A percentile compares a stretch with the other conserved stretches of the same genome.
These are phyloP conservation scores for Eucalyptus coolabah DNA, from an alignment of 345 rosid species.

Conservation along the genomic window DNA sequence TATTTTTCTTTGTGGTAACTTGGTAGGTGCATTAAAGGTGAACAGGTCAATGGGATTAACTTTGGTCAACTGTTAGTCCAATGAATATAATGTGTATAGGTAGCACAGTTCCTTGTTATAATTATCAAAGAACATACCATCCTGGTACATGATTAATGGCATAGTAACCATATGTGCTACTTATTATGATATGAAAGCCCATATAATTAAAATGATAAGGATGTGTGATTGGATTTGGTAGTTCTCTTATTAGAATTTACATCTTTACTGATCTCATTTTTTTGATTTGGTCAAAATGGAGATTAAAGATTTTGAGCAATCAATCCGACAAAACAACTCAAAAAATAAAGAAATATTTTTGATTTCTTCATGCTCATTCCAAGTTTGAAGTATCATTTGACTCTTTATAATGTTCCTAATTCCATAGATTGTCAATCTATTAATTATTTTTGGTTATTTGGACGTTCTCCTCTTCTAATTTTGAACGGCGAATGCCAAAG, in stretches of 20 bases:
- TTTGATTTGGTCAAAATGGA: fast-evolving
- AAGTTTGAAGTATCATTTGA: neutral
- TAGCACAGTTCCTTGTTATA: neutral
- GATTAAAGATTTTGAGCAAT: neutral
- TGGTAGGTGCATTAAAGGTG: neutral
- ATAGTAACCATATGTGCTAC: neutral
- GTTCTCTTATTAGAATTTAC: neutral
- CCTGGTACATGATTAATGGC: neutral
- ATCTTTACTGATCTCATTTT: neutral
- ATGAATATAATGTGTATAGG: neutral
- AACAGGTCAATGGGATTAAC: neutral
- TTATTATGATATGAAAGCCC: neutral
- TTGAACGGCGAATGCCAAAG: neutral
- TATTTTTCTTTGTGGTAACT: neutral
- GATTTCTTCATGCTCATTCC: neutral
- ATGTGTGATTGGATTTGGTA: neutral
- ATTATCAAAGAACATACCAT: too few species aligned
- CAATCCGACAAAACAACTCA: neutral
- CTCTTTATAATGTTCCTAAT: neutral
- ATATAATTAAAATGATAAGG: neutral
- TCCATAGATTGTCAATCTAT: neutral
- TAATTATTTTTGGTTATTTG: neutral
- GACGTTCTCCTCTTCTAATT: neutral
- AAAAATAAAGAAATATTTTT: neutral
- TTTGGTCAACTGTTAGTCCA: neutral